Evolutionary conservation across 495 filamentous ascomycete species (phyloP).

Genomic region (Eremomyces bilateralis): DNA sequence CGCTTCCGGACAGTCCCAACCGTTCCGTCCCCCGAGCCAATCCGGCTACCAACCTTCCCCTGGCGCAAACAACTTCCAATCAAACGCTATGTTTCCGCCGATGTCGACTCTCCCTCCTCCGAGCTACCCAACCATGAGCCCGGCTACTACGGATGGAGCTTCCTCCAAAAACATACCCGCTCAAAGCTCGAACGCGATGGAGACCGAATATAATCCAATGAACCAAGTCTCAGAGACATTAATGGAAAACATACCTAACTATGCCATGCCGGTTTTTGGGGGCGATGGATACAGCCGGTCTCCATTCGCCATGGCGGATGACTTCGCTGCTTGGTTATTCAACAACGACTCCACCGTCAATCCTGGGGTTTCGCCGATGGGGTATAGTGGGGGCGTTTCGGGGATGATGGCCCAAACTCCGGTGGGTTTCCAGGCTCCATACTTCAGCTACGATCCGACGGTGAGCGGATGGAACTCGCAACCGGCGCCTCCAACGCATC

Average conservation of each 20-base stretch:
- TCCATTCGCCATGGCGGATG: slow-evolving; percentile 73
- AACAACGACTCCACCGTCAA: slow-evolving; percentile 33
- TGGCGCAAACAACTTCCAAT: no score
- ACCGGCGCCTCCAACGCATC: slow-evolving; percentile 31
- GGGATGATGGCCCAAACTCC: slow-evolving; percentile 5
- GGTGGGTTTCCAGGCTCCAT: slow-evolving; percentile 15
- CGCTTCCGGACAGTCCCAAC: no score
- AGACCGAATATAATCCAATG: no score
- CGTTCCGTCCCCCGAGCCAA: no score
- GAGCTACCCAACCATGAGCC: slow-evolving; percentile 5
- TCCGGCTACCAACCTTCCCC: no score
- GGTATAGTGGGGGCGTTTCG: slow-evolving; percentile 4
- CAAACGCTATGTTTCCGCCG: slow-evolving; percentile 9
- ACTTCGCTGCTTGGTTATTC: slow-evolving; percentile 83
- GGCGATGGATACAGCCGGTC: slow-evolving; percentile 64
- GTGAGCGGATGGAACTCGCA: slow-evolving; percentile 11
- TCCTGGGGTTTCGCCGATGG: slow-evolving; percentile 10
- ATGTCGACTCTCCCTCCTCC: slow-evolving; percentile 12
- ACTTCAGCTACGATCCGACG: slow-evolving; percentile 14
- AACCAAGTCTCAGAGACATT: no score
- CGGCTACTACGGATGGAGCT: not conserved
- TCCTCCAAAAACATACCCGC: no score
- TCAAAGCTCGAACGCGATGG: no score
- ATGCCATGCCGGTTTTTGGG: slow-evolving; percentile 66
- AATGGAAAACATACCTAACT: slow-evolving; percentile 42